Percentiles rank a stretch among this genome's conserved stretches.
phyloP scores from a whole-genome alignment of 495 filamentous ascomycete genomes.

The Hypomontagnella monticulosa region DNA sequence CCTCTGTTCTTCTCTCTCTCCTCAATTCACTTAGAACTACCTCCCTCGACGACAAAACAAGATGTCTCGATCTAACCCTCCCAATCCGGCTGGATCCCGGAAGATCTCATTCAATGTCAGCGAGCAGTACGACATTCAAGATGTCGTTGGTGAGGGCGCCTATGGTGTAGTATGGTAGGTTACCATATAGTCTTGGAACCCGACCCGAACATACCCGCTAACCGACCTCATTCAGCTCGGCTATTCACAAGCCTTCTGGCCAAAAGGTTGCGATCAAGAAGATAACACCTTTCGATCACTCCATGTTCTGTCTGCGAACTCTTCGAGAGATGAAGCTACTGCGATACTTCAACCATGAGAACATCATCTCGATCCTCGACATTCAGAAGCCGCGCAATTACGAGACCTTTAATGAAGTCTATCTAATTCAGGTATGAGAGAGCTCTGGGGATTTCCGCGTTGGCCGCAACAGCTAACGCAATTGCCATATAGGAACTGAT shows the following conservation, averaged over 20 bases:
- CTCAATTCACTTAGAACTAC: constrained; percentile 6
- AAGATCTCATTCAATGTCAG: constrained; percentile 99
- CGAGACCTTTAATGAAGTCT: constrained; percentile 96
- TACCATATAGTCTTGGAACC: background rate
- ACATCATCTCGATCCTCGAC: constrained; percentile 99
- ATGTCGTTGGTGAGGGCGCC: constrained; percentile 98
- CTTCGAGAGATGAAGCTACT: constrained; percentile 99
- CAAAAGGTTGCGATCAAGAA: constrained; percentile 99
- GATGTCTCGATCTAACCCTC: constrained; percentile 54
- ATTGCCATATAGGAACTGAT: constrained; percentile 81
- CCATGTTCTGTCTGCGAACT: constrained; percentile 98
- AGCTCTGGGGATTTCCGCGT: background rate
- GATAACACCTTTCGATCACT: constrained; percentile 98
- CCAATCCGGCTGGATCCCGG: constrained; percentile 70
- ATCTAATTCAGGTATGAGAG: constrained; percentile 88
- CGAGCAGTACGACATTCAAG: constrained; percentile 99
- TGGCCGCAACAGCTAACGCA: constrained; percentile 24
- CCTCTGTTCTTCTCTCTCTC: constrained; percentile 1
- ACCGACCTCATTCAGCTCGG: constrained; percentile 71
- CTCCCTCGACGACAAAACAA: constrained; percentile 16
- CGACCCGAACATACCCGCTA: constrained; percentile 15
- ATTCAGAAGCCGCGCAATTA: constrained; percentile 98
- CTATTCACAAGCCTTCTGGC: constrained; percentile 96
- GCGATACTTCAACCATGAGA: constrained; percentile 99
- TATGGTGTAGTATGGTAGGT: constrained; percentile 98